Base-by-base conservation (phyloP, 2,329 filamentous ascomycete species). In the Bimuria novae-zelandiae region DNA sequence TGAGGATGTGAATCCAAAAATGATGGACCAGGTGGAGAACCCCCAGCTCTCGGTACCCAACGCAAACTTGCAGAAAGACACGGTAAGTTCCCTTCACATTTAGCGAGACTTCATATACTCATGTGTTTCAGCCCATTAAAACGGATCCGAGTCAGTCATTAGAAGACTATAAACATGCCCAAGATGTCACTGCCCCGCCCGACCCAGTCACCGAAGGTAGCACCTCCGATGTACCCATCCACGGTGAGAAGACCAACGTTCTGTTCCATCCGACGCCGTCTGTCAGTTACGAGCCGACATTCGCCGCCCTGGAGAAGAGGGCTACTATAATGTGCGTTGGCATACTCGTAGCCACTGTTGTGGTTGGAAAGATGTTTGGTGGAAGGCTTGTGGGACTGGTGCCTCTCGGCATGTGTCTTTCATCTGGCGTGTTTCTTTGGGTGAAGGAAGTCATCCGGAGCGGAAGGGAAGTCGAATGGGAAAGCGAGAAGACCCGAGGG, bases 171-270 rank as follows among this genome's bases (percentile, higher is more conserved):
- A 89, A 89, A 59, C 70, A 88, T 52, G 89, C 86, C 8, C 93
- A 97, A 75, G 93, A 97, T 74, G 80, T 96, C 52, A 96, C 91
- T 0, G 90, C 93, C 0, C 93, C 93, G 2, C 93, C 93, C 1
- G 92, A 95, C 61, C 93, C 93, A 0, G 80, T 96, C 17, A 86
- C 87, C 14, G 82, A 87, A 52, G 90, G 91, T 21, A 85, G 88
- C 29, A 97, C 93, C 0, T 92, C 90, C 22, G 94, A 97, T 74
- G 92, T 97, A 1, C 94, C 94, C 3, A 96, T 97, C 53, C 89
- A 92, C 68, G 93, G 92, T 65, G 93, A 97, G 71, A 97, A 94
- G 82, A 97, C 94, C 3, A 97, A 96, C 57, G 87, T 97, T 16
- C 82, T 97, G 25, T 97, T 97, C 75, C 93, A 97, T 73, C 93